Conservation (phyloP, 306 rosid genomes). For the Leucaena leucocephala region DNA sequence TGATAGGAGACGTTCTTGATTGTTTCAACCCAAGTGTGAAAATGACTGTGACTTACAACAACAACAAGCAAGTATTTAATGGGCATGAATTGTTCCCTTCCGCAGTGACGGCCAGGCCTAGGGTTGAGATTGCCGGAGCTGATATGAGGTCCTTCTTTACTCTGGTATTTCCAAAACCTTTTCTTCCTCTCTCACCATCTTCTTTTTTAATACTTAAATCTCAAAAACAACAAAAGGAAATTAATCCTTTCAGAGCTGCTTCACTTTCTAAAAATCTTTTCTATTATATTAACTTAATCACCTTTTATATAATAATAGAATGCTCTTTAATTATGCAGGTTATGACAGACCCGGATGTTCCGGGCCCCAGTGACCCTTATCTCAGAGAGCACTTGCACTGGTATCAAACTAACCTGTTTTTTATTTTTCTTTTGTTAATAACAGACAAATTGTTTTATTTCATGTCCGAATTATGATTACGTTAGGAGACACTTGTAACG, state of each 20-base stretch:
- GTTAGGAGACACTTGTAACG: not conserved
- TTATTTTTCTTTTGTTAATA: not conserved
- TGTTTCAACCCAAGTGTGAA: slow-evolving; percentile 56
- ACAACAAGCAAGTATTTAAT: slow-evolving; percentile 73
- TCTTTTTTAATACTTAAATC: not conserved
- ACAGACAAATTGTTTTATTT: not conserved
- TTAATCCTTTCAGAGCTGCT: not conserved
- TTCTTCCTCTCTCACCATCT: not conserved
- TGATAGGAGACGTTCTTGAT: slow-evolving; percentile 92
- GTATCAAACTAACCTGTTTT: slow-evolving; percentile 36
- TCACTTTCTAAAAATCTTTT: not conserved
- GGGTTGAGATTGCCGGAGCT: slow-evolving; percentile 80
- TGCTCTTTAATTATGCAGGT: slow-evolving; percentile 45
- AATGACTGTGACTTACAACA: slow-evolving; percentile 65
- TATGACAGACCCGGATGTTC: slow-evolving; percentile 96
- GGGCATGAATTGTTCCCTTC: slow-evolving; percentile 92
- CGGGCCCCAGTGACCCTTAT: slow-evolving; percentile 98
- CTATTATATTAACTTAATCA: not conserved
- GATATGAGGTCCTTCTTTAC: slow-evolving; percentile 91
- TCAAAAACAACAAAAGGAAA: not conserved
- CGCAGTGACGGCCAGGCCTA: slow-evolving; percentile 65
- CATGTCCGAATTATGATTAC: not conserved
- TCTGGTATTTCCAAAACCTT: slow-evolving; percentile 50
- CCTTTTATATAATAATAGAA: slow-evolving; percentile 26
- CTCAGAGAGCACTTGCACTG: slow-evolving; percentile 91